These are phyloP conservation scores for Westerdykella ornata DNA, from an alignment of 2,329 filamentous ascomycete genomes.

Conservation along the genomic window DNA sequence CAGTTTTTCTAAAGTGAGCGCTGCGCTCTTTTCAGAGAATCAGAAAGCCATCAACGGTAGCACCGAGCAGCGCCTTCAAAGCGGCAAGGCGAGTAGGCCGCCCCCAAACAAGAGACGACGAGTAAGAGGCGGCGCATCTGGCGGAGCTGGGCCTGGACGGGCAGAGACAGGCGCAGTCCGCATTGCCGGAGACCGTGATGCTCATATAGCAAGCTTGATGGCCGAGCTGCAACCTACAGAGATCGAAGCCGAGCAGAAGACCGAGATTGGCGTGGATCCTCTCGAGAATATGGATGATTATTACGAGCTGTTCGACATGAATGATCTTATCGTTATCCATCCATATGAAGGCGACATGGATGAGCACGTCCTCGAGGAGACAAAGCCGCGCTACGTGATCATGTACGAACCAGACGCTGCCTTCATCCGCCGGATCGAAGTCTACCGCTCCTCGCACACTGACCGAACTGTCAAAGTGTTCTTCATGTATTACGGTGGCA, in stretches of 20 bases:
- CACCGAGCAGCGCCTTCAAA: constrained; percentile 49
- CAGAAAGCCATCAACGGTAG: constrained; percentile 67
- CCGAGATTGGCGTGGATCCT: constrained; percentile 69
- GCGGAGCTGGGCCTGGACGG: constrained; percentile 54
- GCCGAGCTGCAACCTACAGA: constrained; percentile 77
- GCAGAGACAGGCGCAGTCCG: constrained; percentile 65
- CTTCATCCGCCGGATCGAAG: constrained; percentile 89
- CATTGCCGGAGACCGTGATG: constrained; percentile 73
- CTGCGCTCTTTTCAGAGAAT: constrained; percentile 69
- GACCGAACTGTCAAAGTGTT: constrained; percentile 87
- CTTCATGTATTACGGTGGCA: constrained; percentile 92
- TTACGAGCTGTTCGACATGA: constrained; percentile 86
- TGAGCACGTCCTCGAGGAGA: constrained; percentile 90
- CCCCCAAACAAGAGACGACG: constrained; percentile 82
- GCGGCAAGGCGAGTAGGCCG: constrained; percentile 53
- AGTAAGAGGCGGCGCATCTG: constrained; percentile 67
- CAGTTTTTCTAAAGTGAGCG: constrained; percentile 79
- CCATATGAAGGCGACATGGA: constrained; percentile 94
- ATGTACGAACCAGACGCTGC: constrained; percentile 97
- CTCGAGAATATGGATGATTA: constrained; percentile 88
- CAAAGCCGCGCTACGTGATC: constrained; percentile 88
- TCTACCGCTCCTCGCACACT: constrained; percentile 90
- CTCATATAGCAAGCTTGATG: constrained; percentile 75
- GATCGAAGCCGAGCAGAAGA: constrained; percentile 66
- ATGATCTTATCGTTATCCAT: constrained; percentile 80